Percentiles rank a stretch among this genome's conserved stretches.
These are phyloP conservation scores for Trichophyton rubrum DNA, from an alignment of 2,329 filamentous ascomycete species.

Conservation along the genomic window DNA sequence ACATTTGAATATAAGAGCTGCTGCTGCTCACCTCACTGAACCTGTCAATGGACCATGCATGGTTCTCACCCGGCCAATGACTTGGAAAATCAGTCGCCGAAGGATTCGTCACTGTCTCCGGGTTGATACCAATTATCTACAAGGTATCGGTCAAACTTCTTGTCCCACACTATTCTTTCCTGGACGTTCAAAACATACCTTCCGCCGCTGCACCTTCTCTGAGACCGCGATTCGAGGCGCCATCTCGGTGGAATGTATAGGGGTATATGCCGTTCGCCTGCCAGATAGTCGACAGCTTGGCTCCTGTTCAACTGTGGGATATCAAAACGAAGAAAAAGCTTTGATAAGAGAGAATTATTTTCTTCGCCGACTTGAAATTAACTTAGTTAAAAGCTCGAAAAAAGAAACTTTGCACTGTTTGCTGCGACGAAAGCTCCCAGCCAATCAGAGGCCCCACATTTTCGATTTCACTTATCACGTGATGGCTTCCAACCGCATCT, in stretches of 20 bases:
- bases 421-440: neutral
- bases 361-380: neutral
- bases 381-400: constrained; percentile 1
- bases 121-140: constrained; percentile 73
- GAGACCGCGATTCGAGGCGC: constrained; percentile 32
- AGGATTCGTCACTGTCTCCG: constrained; percentile 82
- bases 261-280: neutral
- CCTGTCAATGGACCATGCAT: constrained; percentile 61
- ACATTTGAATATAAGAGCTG: neutral
- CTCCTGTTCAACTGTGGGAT: neutral
- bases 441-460: constrained; percentile 4
- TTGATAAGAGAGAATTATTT: neutral
- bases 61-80: constrained; percentile 79
- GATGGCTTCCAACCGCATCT: neutral
- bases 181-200: constrained; percentile 20
- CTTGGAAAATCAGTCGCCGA: constrained; percentile 84
- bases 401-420: constrained; percentile 16
- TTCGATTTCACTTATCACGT: neutral
- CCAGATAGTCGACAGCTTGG: neutral
- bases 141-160: constrained; percentile 3
- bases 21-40: constrained; percentile 46
- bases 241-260: constrained; percentile 19
- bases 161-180: constrained; percentile 9
- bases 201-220: constrained; percentile 33
- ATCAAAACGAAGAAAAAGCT: neutral